phyloP scores from a whole-genome alignment of 2,329 filamentous ascomycete genomes.

The Fusarium pininemorale region DNA sequence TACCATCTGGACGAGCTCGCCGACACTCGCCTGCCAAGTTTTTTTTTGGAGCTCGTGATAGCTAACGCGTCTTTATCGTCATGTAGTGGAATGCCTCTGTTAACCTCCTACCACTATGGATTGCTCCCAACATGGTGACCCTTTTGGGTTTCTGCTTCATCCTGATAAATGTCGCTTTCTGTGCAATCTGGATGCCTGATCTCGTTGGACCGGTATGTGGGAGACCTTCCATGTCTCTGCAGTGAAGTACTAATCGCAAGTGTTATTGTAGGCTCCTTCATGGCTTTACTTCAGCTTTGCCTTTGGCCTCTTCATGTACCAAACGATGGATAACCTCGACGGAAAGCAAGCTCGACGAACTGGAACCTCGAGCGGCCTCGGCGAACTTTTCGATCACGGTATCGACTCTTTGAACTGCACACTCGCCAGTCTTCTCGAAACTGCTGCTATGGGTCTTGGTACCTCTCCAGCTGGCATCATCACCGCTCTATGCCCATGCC shows the following conservation, averaged over 20 bases:
- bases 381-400: slow-evolving; percentile 97
- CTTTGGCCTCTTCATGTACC: slow-evolving; percentile 97
- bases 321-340: slow-evolving; percentile 98
- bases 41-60: slow-evolving; percentile 8
- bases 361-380: slow-evolving; percentile 91
- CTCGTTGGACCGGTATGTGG: slow-evolving; percentile 82
- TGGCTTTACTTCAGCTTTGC: slow-evolving; percentile 98
- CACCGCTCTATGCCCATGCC: slow-evolving; percentile 87
- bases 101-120: slow-evolving; percentile 90
- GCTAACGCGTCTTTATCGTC: slow-evolving; percentile 31
- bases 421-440: slow-evolving; percentile 87
- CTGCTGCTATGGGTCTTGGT: slow-evolving; percentile 91
- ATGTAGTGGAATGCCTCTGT: slow-evolving; percentile 95
- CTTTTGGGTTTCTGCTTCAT: slow-evolving; percentile 95
- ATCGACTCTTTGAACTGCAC: slow-evolving; percentile 99
- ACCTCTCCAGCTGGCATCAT: slow-evolving; percentile 86
- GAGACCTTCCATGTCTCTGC: background rate
- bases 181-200: slow-evolving; percentile 87
- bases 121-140: slow-evolving; percentile 98
- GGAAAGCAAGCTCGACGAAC: slow-evolving; percentile 97
- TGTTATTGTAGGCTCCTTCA: slow-evolving; percentile 70
- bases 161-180: slow-evolving; percentile 77
- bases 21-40: background rate
- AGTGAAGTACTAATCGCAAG: slow-evolving; percentile 15
- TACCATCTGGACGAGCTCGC: background rate